Evolutionary conservation across 2,329 filamentous ascomycete genomes (phyloP).

Genomic region (Scedosporium dehoogii): DNA sequence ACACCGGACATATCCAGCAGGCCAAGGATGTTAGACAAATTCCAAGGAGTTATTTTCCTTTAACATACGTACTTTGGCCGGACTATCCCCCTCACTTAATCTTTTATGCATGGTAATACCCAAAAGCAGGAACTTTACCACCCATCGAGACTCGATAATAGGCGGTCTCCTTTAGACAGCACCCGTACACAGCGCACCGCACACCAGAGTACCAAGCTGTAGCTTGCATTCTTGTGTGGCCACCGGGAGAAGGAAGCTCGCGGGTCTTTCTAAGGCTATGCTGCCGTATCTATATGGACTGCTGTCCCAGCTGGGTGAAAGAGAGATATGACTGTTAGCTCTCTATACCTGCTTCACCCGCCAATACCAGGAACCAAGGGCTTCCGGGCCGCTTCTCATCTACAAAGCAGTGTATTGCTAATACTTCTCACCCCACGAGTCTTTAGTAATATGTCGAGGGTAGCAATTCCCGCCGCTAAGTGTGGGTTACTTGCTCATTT

Average conservation of each 20-base stretch:
- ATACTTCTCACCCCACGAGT: neutral
- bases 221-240: neutral
- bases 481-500: neutral
- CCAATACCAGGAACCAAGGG: neutral
- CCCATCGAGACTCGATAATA: too few relatives aligned
- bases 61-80: too few relatives aligned
- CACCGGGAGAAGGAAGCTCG: neutral
- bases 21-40: too few relatives aligned
- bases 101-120: too few relatives aligned
- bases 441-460: neutral
- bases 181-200: neutral
- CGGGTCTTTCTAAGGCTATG: neutral
- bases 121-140: too few relatives aligned
- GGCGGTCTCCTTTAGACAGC: too few relatives aligned
- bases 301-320: neutral
- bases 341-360: neutral
- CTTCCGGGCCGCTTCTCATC: neutral
- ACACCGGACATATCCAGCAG: too few relatives aligned
- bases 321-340: neutral
- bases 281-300: neutral
- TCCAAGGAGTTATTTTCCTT: too few relatives aligned
- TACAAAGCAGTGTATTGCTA: neutral
- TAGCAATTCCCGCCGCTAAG: neutral
- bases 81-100: too few relatives aligned
- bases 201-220: neutral